phyloP scores from a whole-genome alignment of 164 flowering plant species.

The Tetracentron sinense region DNA sequence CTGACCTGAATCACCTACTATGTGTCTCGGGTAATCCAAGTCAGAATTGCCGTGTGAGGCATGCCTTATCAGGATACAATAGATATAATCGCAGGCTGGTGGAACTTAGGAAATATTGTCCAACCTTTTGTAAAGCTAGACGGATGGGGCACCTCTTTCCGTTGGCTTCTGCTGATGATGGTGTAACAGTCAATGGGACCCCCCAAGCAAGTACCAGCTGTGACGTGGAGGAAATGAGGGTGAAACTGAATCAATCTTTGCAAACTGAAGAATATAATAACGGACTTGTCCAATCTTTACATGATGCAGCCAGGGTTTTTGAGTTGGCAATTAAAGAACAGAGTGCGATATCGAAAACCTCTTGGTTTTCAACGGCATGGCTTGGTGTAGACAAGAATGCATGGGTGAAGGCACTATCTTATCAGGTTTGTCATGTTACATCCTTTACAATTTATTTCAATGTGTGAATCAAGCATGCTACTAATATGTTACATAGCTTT shows the following conservation, averaged over 20 bases:
- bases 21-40: conserved; percentile 34
- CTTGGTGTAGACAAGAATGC: conserved; percentile 82
- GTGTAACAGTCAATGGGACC: conserved; percentile 71
- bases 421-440: conserved; percentile 56
- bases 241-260: conserved; percentile 56
- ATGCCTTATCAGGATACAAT: conserved; percentile 24
- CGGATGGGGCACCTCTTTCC: conserved; percentile 26
- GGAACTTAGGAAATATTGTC: conserved; percentile 22
- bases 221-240: conserved; percentile 65
- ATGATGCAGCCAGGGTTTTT: conserved; percentile 91
- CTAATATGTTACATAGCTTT: background rate
- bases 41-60: conserved; percentile 31
- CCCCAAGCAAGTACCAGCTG: conserved; percentile 46
- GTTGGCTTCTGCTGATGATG: conserved; percentile 75
- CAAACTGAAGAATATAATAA: conserved; percentile 54
- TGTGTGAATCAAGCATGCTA: background rate
- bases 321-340: conserved; percentile 77
- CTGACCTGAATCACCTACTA: conserved; percentile 27
- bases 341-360: conserved; percentile 34
- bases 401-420: conserved; percentile 82
- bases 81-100: conserved; percentile 21
- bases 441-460: background rate
- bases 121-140: conserved; percentile 31
- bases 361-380: conserved; percentile 93
- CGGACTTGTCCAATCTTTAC: conserved; percentile 74